A percentile compares a stretch with the other conserved stretches of the same genome.
Evolutionary conservation across 208 protist genomes (phyloP).

Genomic region (Herpetomonas tarakana): DNA sequence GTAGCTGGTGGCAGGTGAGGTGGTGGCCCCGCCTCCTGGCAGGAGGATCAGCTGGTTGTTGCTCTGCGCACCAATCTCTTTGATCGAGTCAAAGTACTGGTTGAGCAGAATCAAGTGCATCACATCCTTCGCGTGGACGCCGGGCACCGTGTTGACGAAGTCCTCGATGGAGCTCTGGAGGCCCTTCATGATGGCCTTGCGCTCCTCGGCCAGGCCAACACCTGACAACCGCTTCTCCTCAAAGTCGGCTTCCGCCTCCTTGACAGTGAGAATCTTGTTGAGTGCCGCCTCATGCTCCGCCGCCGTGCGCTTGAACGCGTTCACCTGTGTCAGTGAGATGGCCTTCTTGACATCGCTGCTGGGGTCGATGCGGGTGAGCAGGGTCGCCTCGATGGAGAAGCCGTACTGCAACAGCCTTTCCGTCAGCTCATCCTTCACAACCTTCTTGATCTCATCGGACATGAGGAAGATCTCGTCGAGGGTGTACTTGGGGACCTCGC

Average conservation of each 20-base stretch:
- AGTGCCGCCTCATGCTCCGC: constrained; percentile 68
- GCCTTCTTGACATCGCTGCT: constrained; percentile 50
- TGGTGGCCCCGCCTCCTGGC: no score
- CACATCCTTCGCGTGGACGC: constrained; percentile 43
- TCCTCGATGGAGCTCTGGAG: constrained; percentile 64
- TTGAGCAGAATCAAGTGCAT: constrained; percentile 77
- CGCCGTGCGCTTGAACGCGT: constrained; percentile 54
- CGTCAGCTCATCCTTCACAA: constrained; percentile 52
- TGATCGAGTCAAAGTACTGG: constrained; percentile 85
- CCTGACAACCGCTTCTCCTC: constrained; percentile 71
- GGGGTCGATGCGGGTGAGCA: constrained; percentile 77
- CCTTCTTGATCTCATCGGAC: constrained; percentile 60
- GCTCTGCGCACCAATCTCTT: constrained; percentile 45
- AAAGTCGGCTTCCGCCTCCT: constrained; percentile 65
- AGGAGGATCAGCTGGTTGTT: constrained; percentile 53
- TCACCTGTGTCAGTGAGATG: constrained; percentile 79
- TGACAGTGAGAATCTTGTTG: constrained; percentile 62
- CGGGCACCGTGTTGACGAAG: constrained; percentile 47
- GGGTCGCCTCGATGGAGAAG: constrained; percentile 59
- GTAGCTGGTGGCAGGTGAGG: no score
- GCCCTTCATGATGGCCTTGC: constrained; percentile 61
- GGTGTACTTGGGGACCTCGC: constrained; percentile 77
- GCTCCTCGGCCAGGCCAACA: constrained; percentile 65
- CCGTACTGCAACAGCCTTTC: constrained; percentile 59
- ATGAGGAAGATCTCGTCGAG: constrained; percentile 74